phyloP scores from a whole-genome alignment of 2,329 filamentous ascomycete species.

The Geosmithia putterillii region DNA sequence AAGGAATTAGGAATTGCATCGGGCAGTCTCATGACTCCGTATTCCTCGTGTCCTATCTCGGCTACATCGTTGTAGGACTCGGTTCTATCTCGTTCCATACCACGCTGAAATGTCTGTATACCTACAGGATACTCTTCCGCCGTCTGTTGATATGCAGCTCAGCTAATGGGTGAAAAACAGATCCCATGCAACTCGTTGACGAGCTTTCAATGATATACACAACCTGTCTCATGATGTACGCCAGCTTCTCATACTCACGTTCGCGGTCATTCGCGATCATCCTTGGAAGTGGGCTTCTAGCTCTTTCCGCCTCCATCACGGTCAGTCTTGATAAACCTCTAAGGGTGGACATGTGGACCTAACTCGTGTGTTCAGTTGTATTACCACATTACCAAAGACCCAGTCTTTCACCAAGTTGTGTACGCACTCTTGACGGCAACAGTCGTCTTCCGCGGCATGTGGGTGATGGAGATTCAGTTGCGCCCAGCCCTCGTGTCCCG shows the following conservation, averaged over 20 bases:
- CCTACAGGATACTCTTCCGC: not conserved
- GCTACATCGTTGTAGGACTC: conserved; percentile 40
- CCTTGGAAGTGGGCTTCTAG: conserved; percentile 44
- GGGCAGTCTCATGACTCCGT: conserved; percentile 62
- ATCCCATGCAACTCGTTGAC: conserved; percentile 48
- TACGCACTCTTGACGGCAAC: conserved; percentile 61
- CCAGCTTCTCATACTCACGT: conserved; percentile 61
- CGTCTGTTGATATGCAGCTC: not conserved
- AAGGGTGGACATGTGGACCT: not conserved
- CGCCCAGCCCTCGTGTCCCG: conserved; percentile 31
- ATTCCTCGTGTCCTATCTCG: conserved; percentile 52
- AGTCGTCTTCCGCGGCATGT: conserved; percentile 62
- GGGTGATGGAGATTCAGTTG: conserved; percentile 49
- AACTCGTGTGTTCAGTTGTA: conserved; percentile 18
- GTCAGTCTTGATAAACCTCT: conserved; percentile 29
- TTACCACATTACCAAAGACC: conserved; percentile 74
- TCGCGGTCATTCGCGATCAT: conserved; percentile 34
- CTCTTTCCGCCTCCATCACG: conserved; percentile 57
- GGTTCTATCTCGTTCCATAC: conserved; percentile 46
- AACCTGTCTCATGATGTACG: conserved; percentile 43
- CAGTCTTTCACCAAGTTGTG: conserved; percentile 69
- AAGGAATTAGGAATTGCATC: conserved; percentile 63
- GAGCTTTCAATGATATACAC: conserved; percentile 50
- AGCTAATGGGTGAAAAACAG: conserved; percentile 14
- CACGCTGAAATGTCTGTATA: conserved; percentile 38